Evolutionary conservation across 2,329 filamentous ascomycete genomes (phyloP), one percentile per base, ranked within the genome.

Genomic region (Aspergillus flavus): DNA sequence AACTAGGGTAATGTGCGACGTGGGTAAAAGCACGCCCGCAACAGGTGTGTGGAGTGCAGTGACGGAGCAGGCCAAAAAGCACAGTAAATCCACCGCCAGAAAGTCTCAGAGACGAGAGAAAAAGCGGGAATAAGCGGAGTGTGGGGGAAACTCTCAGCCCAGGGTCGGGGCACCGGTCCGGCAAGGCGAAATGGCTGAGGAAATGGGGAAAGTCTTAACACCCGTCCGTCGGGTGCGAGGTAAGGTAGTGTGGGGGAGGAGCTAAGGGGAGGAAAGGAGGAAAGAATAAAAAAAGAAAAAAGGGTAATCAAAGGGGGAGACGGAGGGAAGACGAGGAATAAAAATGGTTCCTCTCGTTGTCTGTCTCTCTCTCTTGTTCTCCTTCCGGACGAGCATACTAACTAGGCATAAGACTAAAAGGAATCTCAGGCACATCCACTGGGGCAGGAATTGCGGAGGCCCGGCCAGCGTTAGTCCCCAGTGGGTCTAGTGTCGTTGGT

Each of bases 111-210:
- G 46, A 36, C 19, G 45, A 53, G 56, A 62, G 55, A 58, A 50
- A 58, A 58, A 34, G 61, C 64, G 64, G 69, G 68, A 71, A 72
- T 68, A 67, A 67, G 73, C 71, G 71, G 72, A 75, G 74, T 76
- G 74, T 76, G 75, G 74, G 73, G 74, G 72, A 75, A 67, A 68
- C 59, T 62, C 55, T 58, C 58, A 58, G 62, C 62, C 68, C 66
- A 67, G 63, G 68, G 69, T 72, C 70, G 73, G 73, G 71, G 73
- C 67, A 68, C 66, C 72, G 71, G 71, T 69, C 71, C 71, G 72
- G 72, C 57, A 73, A 67, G 60, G 64, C 61, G 60, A 65, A n/a
- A 65, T 57, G 50, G 55, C 68, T 63, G 63, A 55, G 61, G 63
- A 63, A 36, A 52, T 59, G 57, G 57, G 46, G 46, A 50, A 52